Conservation (phyloP, 345 rosid species). For the Cardiospermum halicacabum region DNA sequence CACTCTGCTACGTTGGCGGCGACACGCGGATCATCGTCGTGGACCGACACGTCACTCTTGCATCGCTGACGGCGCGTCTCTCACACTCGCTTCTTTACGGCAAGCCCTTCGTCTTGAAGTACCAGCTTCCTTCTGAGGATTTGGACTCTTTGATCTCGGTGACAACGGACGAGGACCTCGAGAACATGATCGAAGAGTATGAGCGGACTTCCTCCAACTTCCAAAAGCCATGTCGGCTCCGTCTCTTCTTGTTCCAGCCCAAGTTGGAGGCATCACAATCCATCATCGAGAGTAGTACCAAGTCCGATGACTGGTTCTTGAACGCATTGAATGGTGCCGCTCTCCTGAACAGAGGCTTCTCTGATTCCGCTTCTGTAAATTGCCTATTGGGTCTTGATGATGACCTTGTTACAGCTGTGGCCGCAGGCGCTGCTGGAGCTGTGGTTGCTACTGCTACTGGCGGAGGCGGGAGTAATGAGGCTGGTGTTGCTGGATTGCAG, state of each 20-base stretch:
- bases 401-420: conserved; percentile 21
- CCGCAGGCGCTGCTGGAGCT: conserved; percentile 21
- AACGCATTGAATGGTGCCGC: conserved; percentile 64
- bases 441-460: conserved; percentile 24
- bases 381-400: conserved; percentile 77
- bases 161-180: conserved; percentile 90
- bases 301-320: conserved; percentile 94
- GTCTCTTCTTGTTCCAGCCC: conserved; percentile 71
- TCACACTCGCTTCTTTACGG: conserved; percentile 59
- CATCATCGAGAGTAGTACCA: conserved; percentile 51
- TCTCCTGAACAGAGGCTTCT: conserved; percentile 55
- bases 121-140: conserved; percentile 92
- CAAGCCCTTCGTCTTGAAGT: conserved; percentile 70
- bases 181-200: conserved; percentile 94
- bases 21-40: conserved; percentile 87
- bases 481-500: conserved; percentile 36
- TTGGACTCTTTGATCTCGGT: conserved; percentile 90
- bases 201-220: conserved; percentile 53
- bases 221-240: conserved; percentile 56
- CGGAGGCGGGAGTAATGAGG: conserved; percentile 30
- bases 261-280: conserved; percentile 78
- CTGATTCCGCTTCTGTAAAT: conserved; percentile 71
- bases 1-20: conserved; percentile 81
- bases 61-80: conserved; percentile 52
- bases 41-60: conserved; percentile 62